Conservation (phyloP, 331 rosid species). For the Saraca asoca region DNA sequence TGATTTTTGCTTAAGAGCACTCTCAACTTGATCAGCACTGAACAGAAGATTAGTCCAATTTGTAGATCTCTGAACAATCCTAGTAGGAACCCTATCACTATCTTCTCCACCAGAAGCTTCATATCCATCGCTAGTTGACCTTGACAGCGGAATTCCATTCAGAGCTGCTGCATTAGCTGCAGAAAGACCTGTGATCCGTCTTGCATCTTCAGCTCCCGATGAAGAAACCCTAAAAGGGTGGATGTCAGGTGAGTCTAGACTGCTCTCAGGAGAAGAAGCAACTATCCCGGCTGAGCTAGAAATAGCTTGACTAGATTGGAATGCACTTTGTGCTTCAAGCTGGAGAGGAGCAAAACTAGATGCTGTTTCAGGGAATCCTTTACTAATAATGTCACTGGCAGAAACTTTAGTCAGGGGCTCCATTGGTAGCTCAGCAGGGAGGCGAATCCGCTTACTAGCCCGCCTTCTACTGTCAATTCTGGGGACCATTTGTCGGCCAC, state of each 20-base stretch:
- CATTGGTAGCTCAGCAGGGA: conserved; percentile 81
- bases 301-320: conserved; percentile 72
- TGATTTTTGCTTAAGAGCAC: conserved; percentile 51
- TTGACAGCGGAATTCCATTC: conserved; percentile 68
- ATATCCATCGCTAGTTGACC: conserved; percentile 97
- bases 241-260: conserved; percentile 87
- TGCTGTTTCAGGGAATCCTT: conserved; percentile 59
- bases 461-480: conserved; percentile 74
- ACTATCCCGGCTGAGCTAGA: conserved; percentile 67
- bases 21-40: conserved; percentile 67
- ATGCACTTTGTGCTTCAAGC: conserved; percentile 78
- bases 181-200: conserved; percentile 63
- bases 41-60: conserved; percentile 81
- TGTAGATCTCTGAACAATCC: conserved; percentile 70
- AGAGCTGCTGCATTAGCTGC: conserved; percentile 42
- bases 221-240: conserved; percentile 78
- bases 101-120: conserved; percentile 99
- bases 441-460: conserved; percentile 66
- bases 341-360: conserved; percentile 78
- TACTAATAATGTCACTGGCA: conserved; percentile 43
- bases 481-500: conserved; percentile 64
- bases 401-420: conserved; percentile 56
- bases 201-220: conserved; percentile 69
- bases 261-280: conserved; percentile 94
- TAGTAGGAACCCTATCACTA: conserved; percentile 87